Conservation (phyloP, 345 rosid species). For the Aquilaria sinensis region DNA sequence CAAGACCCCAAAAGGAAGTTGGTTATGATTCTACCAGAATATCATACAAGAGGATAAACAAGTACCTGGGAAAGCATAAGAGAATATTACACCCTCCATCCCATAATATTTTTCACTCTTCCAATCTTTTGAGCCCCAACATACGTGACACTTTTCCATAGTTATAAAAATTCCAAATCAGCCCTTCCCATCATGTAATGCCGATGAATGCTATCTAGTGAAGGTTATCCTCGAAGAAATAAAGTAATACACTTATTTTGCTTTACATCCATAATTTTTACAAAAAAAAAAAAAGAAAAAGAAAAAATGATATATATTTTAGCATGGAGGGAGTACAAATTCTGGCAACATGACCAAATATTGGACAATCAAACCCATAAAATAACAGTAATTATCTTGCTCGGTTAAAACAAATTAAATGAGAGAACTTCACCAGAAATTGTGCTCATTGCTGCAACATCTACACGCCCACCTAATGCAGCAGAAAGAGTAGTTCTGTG, state of each 20-base stretch:
- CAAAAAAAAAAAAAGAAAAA: neutral
- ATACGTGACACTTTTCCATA: too few species aligned
- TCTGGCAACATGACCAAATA: neutral
- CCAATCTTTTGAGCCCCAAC: too few species aligned
- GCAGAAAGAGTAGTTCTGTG: conserved; percentile 90
- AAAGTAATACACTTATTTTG: too few species aligned
- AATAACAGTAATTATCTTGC: conserved; percentile 3
- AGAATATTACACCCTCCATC: too few species aligned
- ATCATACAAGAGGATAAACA: neutral
- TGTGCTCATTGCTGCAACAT: conserved; percentile 77
- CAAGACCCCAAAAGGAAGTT: conserved; percentile 10
- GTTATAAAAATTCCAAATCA: too few species aligned
- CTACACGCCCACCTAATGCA: conserved; percentile 94
- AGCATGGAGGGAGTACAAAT: neutral
- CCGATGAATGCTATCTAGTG: too few species aligned
- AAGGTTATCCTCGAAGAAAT: too few species aligned
- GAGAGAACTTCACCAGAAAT: conserved; percentile 59
- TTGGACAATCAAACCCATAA: conserved; percentile 3
- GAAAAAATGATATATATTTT: neutral
- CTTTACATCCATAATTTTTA: neutral
- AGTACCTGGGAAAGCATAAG: too few species aligned
- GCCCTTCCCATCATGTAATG: too few species aligned
- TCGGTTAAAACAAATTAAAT: conserved; percentile 1
- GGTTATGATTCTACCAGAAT: neutral
- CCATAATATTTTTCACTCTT: too few species aligned